Evolutionary conservation across 1,284 basidiomycete species (phyloP), one percentile per base, ranked within the genome.

Genomic region (Trichosporon ovoides): DNA sequence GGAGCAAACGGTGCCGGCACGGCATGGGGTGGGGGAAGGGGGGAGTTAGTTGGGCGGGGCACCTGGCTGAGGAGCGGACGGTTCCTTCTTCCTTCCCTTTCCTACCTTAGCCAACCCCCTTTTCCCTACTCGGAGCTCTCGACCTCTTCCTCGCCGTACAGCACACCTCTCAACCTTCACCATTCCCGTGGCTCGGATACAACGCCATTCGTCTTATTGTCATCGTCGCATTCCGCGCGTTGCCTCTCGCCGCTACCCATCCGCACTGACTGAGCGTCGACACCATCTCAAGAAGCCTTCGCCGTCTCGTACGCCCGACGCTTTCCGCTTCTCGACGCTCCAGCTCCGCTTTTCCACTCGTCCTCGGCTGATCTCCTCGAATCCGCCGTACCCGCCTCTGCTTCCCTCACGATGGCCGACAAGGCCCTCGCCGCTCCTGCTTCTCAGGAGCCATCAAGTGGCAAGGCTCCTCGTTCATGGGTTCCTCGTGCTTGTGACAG

Each of bases 401-500:
- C 33, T 19, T 51, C 33, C 33, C 33, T 22, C 49, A 51, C n/a
- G 19, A 51, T 51, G 49, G 49, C 33, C 33, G 34, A 35, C 49
- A 36, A 51, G 33, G n/a, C 22, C 24, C 22, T 48, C 22, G 43
- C 52, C 7, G 43, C 43, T n/a, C 43, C 43, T 28, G 43, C 43
- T 24, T 48, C 43, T 22, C 62, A 63, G 38, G 58, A 61, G 28
- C 63, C 63, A 7, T 59, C 59, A 4, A 62, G 63, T 38, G 63
- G 63, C 51, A 64, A 65, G 38, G 65, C 65, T 7, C 58, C 65
- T 14, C 56, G 65, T 35, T 60, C 52, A 9, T 68, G 65, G 65
- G 65, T 68, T 4, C 61, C 63, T 18, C 60, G 67, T 49, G 67
- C 67, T 16, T 68, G 67, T 38, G 67, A 68, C 43, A 52, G 67